Evolutionary conservation across 129 eudicot genomes (phyloP), one percentile per base, ranked within the genome.

Genomic region (Flaveria ramosissima): DNA sequence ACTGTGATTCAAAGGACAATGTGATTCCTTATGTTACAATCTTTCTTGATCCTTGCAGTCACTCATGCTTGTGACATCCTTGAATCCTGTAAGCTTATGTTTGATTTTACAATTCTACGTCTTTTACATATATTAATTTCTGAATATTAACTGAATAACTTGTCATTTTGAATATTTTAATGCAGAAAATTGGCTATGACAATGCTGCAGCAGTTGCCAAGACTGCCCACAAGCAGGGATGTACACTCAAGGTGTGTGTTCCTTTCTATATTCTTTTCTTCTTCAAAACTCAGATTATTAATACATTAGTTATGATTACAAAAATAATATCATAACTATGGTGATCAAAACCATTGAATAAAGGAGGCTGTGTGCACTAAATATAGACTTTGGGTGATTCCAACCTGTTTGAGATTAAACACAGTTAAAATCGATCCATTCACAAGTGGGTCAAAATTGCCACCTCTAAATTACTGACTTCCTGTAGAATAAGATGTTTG

Each of bases 131-230:
- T 30, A 21, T 26, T 48, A 9, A 32, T 52, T 42, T 80, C n/a
- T 72, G 19, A 46, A 17, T 72, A 21, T n/a, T 63, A 62, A 61
- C 62, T 52, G 16, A 60, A 24, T 59, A 32, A 72, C 3, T 55
- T 75, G 16, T 21, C 42, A 30, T 71, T 17, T 46, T 79, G 24
- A 69, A 43, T 57, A n/a, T 36, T 72, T 80, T 65, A 46, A 61
- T 30, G 55, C 77, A 95, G 99, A 95, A 91, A 95, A 89, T 95
- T 65, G 99, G 99, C 26, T 95, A 95, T 72, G 97, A 95, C 84
- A 95, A 89, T 64, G 99, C 99, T 62, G 99, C 99, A 46, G 89
- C 96, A 51, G 97, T 89, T 82, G 99, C 99, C 60, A 95, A 95
- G 89, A 91, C 84, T 39, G 99, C 97, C 60, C 99, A 95, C 84